Evolutionary conservation across 73 alveolate genomes (phyloP).

Genomic region (Tetrahymena thermophila): DNA sequence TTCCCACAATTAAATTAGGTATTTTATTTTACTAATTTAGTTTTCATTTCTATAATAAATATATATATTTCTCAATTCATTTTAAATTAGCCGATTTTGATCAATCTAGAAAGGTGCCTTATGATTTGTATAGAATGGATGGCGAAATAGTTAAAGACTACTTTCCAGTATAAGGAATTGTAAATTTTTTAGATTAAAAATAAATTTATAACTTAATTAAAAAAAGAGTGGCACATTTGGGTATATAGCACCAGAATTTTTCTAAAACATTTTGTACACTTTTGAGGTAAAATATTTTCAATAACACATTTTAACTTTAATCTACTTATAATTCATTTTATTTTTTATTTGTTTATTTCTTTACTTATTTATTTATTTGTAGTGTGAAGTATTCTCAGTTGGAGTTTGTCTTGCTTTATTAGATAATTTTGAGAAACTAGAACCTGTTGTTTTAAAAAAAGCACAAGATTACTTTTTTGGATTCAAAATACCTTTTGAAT

Average conservation of each 20-base stretch:
- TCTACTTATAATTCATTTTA: too few species aligned
- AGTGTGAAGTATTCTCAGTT: background rate
- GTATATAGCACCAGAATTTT: background rate
- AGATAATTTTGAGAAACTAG: background rate
- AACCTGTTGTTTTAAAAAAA: background rate
- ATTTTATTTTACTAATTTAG: too few species aligned
- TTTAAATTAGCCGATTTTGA: background rate
- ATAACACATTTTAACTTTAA: too few species aligned
- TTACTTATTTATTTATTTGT: too few species aligned
- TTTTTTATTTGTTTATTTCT: too few species aligned
- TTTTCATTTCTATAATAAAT: too few species aligned
- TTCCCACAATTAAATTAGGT: background rate
- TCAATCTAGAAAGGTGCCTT: background rate
- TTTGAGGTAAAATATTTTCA: background rate
- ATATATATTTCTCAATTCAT: too few species aligned
- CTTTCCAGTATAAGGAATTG: background rate
- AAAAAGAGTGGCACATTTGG: background rate
- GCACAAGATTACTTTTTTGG: background rate
- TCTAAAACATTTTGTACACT: background rate
- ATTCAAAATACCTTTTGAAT: background rate
- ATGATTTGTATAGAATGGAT: too few species aligned
- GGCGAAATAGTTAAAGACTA: background rate
- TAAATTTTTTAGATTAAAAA: background rate
- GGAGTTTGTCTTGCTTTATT: background rate
- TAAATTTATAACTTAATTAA: too few species aligned